Conservation (phyloP, 768 basidiomycete species). For the Leucosporidium creatinivorum region DNA sequence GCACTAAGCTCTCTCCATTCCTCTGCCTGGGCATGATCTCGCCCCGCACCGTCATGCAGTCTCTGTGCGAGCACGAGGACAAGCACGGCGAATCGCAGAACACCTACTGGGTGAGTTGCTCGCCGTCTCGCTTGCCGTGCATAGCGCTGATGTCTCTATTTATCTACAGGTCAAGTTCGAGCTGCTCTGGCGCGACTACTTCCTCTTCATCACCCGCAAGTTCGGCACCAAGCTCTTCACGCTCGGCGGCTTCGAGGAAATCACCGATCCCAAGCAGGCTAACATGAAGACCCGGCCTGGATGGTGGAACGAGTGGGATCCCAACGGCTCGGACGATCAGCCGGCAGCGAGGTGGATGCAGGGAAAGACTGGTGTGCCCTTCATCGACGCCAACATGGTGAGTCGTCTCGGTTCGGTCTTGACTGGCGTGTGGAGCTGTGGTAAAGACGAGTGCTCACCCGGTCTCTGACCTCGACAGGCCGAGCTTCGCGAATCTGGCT, state of each 20-base stretch:
- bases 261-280: slow-evolving; percentile 39
- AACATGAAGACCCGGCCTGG: slow-evolving; percentile 18
- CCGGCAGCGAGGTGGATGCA: slow-evolving; percentile 24
- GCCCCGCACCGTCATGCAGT: slow-evolving; percentile 30
- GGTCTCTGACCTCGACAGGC: neutral
- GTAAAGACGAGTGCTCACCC: neutral
- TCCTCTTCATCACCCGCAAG: slow-evolving; percentile 11
- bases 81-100: slow-evolving; percentile 41
- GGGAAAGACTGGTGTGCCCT: slow-evolving; percentile 43
- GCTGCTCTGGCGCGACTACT: slow-evolving; percentile 47
- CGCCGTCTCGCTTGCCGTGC: neutral
- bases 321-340: slow-evolving; percentile 11
- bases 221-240: slow-evolving; percentile 43
- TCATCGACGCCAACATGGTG: slow-evolving; percentile 42
- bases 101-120: slow-evolving; percentile 41
- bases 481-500: slow-evolving; percentile 29
- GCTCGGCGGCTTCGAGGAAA: slow-evolving; percentile 42
- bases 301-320: slow-evolving; percentile 37
- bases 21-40: slow-evolving; percentile 42
- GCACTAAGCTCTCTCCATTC: slow-evolving; percentile 46
- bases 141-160: neutral
- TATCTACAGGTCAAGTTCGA: slow-evolving; percentile 36
- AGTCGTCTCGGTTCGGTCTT: neutral
- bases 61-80: slow-evolving; percentile 30
- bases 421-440: neutral